Evolutionary conservation across 108 stramenopile genomes (phyloP), one percentile per base, ranked within the genome.

Genomic region (Pseudonitzschia delicatissima): DNA sequence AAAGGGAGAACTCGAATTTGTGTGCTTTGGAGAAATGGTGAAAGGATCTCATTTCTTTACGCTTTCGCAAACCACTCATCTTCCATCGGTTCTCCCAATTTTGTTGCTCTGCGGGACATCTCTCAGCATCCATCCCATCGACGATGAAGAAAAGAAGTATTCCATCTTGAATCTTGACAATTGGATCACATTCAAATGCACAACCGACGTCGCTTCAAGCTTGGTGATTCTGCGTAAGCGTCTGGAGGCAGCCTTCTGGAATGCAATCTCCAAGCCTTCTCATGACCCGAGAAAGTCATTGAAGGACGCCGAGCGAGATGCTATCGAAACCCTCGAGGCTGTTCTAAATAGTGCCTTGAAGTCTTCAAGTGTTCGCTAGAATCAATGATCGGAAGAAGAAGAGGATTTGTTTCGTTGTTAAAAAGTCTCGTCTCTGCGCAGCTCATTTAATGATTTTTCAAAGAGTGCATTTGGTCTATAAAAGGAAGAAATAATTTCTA

Each of bases 1-100:
- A 17, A 72, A 77, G 37, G 71, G 77, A 33, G 79, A 78, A 72
- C 73, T 85, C 29, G 89, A 91, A 49, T 86, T 85, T 48, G 69
- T 91, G 3, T 71, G 79, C 23, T 91, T 72, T 66, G 83, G 83
- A 59, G 88, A 90, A 53, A 74, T 87, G 60, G 77, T 87, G 25
- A 82, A 80, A 49, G 86, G 86, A 1, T 70, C 73, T 40, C 37
- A 67, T 39, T 71, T 81, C 57, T 91, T 85, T 44, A 83, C 86
- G 15, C 67, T 86, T 57, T 75, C 80, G 26, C 77, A 84, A 57
- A 87, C 84, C n/a, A 85, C 79, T 4, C 80, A 85, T 62, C 61
- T 91, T 33, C 69, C 71, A 5, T 84, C 81, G 6, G 71, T 77
- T 12, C 42, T 87, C n/a, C 89, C 89, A 27, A 37, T 91, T 17